These are phyloP conservation scores for Fusarium ambrosium DNA, from an alignment of 2,329 filamentous ascomycete genomes.

Conservation along the genomic window DNA sequence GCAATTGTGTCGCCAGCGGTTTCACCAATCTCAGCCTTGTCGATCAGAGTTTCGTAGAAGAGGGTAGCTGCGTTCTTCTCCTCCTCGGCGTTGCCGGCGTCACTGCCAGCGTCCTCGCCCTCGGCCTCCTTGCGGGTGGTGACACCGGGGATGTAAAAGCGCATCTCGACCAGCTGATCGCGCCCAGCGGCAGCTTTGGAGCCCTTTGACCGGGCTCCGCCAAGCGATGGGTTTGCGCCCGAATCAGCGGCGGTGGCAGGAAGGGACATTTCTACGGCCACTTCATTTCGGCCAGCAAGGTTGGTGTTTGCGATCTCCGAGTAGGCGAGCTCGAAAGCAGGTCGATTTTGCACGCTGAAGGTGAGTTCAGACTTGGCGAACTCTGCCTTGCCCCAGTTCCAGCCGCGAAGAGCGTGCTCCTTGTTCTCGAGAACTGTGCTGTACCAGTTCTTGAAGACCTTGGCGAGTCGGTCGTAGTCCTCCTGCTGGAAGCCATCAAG, in stretches of 20 bases:
- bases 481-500: slow-evolving; percentile 96
- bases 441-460: slow-evolving; percentile 99
- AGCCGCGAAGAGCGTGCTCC: slow-evolving; percentile 94
- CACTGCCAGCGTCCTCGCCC: slow-evolving; percentile 79
- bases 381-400: slow-evolving; percentile 99
- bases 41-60: slow-evolving; percentile 98
- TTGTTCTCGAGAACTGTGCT: slow-evolving; percentile 91
- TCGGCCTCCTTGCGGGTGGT: slow-evolving; percentile 79
- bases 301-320: slow-evolving; percentile 98
- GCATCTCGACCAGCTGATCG: slow-evolving; percentile 97
- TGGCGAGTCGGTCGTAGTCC: slow-evolving; percentile 90
- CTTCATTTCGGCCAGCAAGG: slow-evolving; percentile 95
- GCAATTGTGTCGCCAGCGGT: slow-evolving; percentile 98
- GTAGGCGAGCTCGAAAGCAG: slow-evolving; percentile 96
- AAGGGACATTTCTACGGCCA: slow-evolving; percentile 92
- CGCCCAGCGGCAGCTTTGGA: slow-evolving; percentile 90
- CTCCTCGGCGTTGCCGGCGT: slow-evolving; percentile 62
- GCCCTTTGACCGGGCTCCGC: slow-evolving; percentile 80
- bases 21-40: slow-evolving; percentile 99
- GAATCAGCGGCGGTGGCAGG: slow-evolving; percentile 79
- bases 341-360: slow-evolving; percentile 97
- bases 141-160: slow-evolving; percentile 96
- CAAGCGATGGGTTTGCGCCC: slow-evolving; percentile 79
- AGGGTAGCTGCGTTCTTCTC: slow-evolving; percentile 95
- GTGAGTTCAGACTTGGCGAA: slow-evolving; percentile 94